Conservation (phyloP, 352 stramenopile species). For the Phytophthora tubulina region DNA sequence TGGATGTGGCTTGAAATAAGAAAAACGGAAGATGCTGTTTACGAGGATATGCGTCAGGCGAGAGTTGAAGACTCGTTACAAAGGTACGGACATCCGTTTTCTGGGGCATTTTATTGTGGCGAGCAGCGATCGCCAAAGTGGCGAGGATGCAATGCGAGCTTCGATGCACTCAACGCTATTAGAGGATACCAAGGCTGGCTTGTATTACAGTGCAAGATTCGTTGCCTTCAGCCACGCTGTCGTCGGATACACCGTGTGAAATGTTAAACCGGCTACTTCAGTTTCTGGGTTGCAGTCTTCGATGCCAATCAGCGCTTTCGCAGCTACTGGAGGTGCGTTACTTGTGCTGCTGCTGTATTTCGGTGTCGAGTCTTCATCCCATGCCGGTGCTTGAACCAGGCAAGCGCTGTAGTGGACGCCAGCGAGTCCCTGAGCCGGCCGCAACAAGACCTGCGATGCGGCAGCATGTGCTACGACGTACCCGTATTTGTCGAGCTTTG, state of each 20-base stretch:
- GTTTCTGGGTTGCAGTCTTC: background rate
- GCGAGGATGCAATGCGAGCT: background rate
- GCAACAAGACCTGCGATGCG: background rate
- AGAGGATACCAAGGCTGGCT: no score
- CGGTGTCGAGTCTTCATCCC: background rate
- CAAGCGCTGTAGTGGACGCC: background rate
- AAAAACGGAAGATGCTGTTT: conserved; percentile 2
- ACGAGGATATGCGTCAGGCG: conserved; percentile 2
- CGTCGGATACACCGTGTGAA: background rate
- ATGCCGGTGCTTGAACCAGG: conserved; percentile 10
- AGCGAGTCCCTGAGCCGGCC: background rate
- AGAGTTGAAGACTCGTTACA: conserved; percentile 37
- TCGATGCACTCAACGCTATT: background rate
- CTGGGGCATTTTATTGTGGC: conserved; percentile 21
- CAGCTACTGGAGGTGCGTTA: background rate
- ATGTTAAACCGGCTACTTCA: conserved; percentile 18
- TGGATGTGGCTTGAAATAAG: background rate
- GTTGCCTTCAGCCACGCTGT: no score
- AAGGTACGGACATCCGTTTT: conserved; percentile 36
- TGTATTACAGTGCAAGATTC: no score
- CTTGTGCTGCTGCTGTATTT: background rate
- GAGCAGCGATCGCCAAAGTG: background rate
- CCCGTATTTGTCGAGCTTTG: background rate
- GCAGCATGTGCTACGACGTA: background rate
- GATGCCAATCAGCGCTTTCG: conserved; percentile 4